These are phyloP conservation scores for Phlyctochytrium bullatum DNA, from an alignment of 192 early-diverging fungal species.

Conservation along the genomic window DNA sequence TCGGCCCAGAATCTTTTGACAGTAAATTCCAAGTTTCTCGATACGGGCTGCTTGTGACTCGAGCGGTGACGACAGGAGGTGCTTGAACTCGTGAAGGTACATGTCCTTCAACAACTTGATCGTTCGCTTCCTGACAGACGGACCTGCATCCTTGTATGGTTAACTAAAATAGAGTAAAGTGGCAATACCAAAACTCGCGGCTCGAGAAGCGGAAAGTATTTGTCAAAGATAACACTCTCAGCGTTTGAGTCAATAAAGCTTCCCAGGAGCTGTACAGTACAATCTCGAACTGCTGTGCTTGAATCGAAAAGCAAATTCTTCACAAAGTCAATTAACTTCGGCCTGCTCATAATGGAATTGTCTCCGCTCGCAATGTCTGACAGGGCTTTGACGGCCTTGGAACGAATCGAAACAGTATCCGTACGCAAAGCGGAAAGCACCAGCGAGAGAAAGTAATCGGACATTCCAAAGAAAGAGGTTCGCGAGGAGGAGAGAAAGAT, in stretches of 20 bases:
- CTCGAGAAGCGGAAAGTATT: constrained; percentile 80
- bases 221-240: constrained; percentile 57
- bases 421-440: constrained; percentile 64
- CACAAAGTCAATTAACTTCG: constrained; percentile 67
- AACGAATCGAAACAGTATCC: constrained; percentile 66
- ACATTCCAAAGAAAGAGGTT: constrained; percentile 41
- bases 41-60: not conserved
- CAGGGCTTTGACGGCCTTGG: constrained; percentile 77
- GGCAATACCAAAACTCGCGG: constrained; percentile 62
- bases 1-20: constrained; percentile 28
- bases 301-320: constrained; percentile 74
- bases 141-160: constrained; percentile 70
- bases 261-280: constrained; percentile 84
- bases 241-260: constrained; percentile 64
- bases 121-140: constrained; percentile 85
- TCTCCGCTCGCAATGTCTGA: constrained; percentile 70
- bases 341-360: constrained; percentile 58
- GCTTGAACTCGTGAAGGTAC: constrained; percentile 31
- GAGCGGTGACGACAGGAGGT: constrained; percentile 1
- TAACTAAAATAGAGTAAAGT: not conserved
- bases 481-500: constrained; percentile 6
- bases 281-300: constrained; percentile 84
- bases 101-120: constrained; percentile 77
- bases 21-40: constrained; percentile 29
- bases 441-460: constrained; percentile 66